Conservation (phyloP, 441 rosid species). For the Pelargonium exstipulatum region DNA sequence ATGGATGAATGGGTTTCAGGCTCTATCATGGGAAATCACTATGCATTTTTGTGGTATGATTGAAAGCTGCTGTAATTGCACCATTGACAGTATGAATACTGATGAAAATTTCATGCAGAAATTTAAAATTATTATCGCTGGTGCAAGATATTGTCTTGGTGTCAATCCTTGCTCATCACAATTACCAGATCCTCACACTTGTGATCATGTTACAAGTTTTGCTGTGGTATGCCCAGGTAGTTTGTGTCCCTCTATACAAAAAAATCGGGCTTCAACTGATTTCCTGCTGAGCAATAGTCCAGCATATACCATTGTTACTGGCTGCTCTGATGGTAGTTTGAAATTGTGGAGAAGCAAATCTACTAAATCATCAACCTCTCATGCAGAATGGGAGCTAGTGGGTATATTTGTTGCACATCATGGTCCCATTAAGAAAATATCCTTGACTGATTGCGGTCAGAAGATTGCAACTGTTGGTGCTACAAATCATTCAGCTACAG, state of each 20-base stretch:
- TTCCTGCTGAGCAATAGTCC: conserved; percentile 32
- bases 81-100: conserved; percentile 38
- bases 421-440: conserved; percentile 52
- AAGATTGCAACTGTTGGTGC: conserved; percentile 62
- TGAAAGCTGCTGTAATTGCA: conserved; percentile 42
- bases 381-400: conserved; percentile 62
- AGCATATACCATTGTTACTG: conserved; percentile 77
- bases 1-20: conserved; percentile 61
- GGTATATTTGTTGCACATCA: conserved; percentile 59
- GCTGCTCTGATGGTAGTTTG: conserved; percentile 72
- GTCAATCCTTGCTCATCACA: conserved; percentile 56
- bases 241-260: conserved; percentile 31
- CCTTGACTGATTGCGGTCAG: conserved; percentile 57
- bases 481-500: conserved; percentile 31
- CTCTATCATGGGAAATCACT: conserved; percentile 67
- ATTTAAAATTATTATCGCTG: conserved; percentile 44
- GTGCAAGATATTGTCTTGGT: conserved; percentile 46
- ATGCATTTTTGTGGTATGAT: conserved; percentile 46
- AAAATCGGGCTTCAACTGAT: conserved; percentile 28
- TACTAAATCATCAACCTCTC: conserved; percentile 34
- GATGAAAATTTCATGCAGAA: conserved; percentile 32
- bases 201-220: conserved; percentile 60
- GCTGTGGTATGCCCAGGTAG: conserved; percentile 52
- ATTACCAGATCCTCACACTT: conserved; percentile 56
- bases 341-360: conserved; percentile 71